phyloP scores from a whole-genome alignment of 2,329 filamentous ascomycete genomes.

The Talaromyces sp. region DNA sequence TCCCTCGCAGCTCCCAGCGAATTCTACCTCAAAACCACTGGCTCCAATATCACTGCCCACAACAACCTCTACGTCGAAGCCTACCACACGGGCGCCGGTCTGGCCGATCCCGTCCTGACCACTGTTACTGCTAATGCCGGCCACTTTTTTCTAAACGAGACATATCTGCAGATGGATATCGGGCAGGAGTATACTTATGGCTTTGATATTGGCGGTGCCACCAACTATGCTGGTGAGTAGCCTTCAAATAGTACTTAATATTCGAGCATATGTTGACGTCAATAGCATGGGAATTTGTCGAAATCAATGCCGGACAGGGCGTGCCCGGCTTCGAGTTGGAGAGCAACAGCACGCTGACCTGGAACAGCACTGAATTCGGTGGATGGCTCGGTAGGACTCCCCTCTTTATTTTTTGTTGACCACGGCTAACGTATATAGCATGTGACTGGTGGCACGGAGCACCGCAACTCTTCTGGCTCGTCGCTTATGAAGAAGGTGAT shows the following conservation, averaged over 20 bases:
- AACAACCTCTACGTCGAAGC: conserved; percentile 37
- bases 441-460: conserved; percentile 41
- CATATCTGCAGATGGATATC: conserved; percentile 29
- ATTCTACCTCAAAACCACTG: conserved; percentile 36
- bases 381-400: conserved; percentile 38
- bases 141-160: conserved; percentile 33
- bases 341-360: conserved; percentile 25
- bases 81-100: conserved; percentile 42
- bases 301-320: conserved; percentile 35
- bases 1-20: conserved; percentile 26
- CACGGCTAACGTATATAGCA: conserved; percentile 22
- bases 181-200: conserved; percentile 32
- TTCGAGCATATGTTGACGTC: not conserved
- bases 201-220: conserved; percentile 24
- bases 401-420: not conserved
- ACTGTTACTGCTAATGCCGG: conserved; percentile 24
- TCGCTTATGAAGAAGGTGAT: conserved; percentile 21
- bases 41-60: conserved; percentile 25
- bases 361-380: conserved; percentile 31
- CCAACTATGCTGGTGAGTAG: conserved; percentile 35
- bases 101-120: conserved; percentile 37
- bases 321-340: conserved; percentile 30
- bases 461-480: conserved; percentile 40
- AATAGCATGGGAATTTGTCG: conserved; percentile 35
- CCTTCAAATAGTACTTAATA: not conserved